Base-by-base conservation (phyloP, 1,284 basidiomycete species). In the Lignosus rhinocerotis region DNA sequence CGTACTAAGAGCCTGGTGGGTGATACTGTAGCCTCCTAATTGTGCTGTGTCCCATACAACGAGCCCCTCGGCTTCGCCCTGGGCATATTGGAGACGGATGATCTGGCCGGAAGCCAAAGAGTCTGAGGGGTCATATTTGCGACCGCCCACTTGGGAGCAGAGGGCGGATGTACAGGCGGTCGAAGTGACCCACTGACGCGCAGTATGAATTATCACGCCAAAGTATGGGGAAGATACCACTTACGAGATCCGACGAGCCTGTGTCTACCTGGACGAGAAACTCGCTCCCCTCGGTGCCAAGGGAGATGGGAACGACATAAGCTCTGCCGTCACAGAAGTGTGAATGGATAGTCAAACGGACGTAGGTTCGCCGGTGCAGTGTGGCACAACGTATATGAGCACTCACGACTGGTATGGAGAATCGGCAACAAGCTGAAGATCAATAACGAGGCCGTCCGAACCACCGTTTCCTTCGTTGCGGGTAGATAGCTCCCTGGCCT, bases 231-330 rank as follows among this genome's bases (percentile, higher is more conserved):
- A n/a, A 6, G 17, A 25, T 16, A 21, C 36, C 17, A 74, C 85
- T 63, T 56, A 88, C 88, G 30, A 91, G 76, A 71, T 92, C 89
- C 0, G 87, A 87, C 1, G 88, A 91, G 36, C 90, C 89, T 0
- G 86, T 88, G 65, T 92, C 89, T 34, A 91, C 79, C 65, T 90
- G 87, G 2, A 92, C 72, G 3, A 78, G 81, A 34, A 86, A 71
- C 21, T 78, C 77, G 60, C 86, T 83, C 21, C 68, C 70, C 6
- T 67, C 67, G 21, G 65, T 64, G 16, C 88, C 87, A 17, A 89
- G 72, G 25, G 66, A 71, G 7, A 88, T 72, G 8, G 84, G 77
- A 31, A 88, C 69, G 4, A 83, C 84, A 66, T 91, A 90, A 2
- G 82, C 77, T 16, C 88, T 90, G 66, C 17, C 45, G 39, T 41